Evolutionary conservation across 768 basidiomycete species (phyloP).

Genomic region (Porpolomopsis calyptriformis): DNA sequence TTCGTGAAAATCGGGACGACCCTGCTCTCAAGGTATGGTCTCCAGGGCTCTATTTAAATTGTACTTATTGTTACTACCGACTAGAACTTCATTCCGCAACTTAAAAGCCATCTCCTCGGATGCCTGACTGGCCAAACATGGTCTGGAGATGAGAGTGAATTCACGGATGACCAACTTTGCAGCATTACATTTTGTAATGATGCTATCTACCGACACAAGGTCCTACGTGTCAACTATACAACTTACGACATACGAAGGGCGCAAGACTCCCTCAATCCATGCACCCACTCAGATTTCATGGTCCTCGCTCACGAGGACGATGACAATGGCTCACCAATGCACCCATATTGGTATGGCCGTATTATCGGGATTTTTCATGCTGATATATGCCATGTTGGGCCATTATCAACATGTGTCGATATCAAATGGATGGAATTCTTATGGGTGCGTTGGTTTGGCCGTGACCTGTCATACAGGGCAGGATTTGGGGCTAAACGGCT

Average conservation of each 20-base stretch:
- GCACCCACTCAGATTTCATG: conserved; percentile 20
- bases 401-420: background rate
- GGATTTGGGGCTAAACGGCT: conserved; percentile 1
- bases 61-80: background rate
- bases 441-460: conserved; percentile 12
- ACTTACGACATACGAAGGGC: conserved; percentile 18
- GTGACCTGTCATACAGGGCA: background rate
- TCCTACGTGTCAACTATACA: conserved; percentile 19
- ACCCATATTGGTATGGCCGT: conserved; percentile 10
- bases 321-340: conserved; percentile 6
- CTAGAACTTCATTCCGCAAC: conserved; percentile 13
- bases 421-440: conserved; percentile 8
- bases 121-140: conserved; percentile 1
- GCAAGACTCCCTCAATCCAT: conserved; percentile 25
- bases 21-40: background rate
- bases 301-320: conserved; percentile 6
- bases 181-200: conserved; percentile 11
- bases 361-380: conserved; percentile 15
- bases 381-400: conserved; percentile 3
- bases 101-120: conserved; percentile 14
- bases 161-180: conserved; percentile 1
- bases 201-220: conserved; percentile 18
- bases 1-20: background rate
- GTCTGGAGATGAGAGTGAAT: conserved; percentile 7
- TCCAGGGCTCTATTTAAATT: background rate